Evolutionary conservation across 2,329 filamentous ascomycete species (phyloP), one percentile per base, ranked within the genome.

Genomic region (Septoria linicola): DNA sequence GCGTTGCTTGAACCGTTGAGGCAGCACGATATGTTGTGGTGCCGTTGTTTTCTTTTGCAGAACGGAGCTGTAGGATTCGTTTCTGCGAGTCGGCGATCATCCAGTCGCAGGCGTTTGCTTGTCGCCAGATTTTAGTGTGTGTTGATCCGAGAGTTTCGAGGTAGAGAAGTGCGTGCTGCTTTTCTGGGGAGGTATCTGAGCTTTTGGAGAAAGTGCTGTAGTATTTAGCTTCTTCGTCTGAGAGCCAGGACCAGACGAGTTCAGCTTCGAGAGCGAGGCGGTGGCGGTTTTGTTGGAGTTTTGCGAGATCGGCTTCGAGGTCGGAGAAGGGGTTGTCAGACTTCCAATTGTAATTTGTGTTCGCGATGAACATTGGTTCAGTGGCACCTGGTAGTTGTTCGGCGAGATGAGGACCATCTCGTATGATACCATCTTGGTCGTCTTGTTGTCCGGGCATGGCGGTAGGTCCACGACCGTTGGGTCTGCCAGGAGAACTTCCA

Each of bases 61-160:
- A 53, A 1, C 35, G 46, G 23, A 50, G 14, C 13, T 53, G 54
- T 16, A 34, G 23, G 4, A 57, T 44, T 7, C 47, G 42, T 39
- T 54, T 54, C 35, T 54, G 20, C 1, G 43, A 42, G 32, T 57
- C 47, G 14, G 51, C 43, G 8, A 54, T 54, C 19, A 40, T 42
- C 54, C 47, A 49, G 39, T 57, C 51, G n/a, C 16, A 35, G 6
- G 13, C 21, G 6, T 16, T 40, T 10, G 45, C 48, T 49, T 49
- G 34, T 16, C 21, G 25, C 54, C 51, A 57, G 10, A 39, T 36
- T 13, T 37, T 30, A 1, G 32, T 10, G 19, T 57, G 51, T 14
- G 25, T 10, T 4, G 7, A 20, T 8, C 30, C 27, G 8, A 54
- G 25, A 1, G 10, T 42, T 25, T 49, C 11, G 10, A 54, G 20